Evolutionary conservation across 257 asterid species (phyloP).

Genomic region (Solanum peruvianum): DNA sequence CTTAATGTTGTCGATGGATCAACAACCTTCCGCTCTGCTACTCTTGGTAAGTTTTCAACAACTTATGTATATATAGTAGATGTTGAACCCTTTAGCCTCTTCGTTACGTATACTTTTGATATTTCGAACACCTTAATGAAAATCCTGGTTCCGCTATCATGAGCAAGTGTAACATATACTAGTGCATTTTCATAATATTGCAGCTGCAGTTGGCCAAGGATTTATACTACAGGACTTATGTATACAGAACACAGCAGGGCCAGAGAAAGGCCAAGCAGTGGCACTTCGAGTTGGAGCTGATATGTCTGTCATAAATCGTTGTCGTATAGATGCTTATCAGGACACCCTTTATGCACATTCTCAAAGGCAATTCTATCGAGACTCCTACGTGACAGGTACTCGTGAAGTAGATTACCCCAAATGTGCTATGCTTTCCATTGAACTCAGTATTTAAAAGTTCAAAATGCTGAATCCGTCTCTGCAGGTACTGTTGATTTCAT

Average conservation of each 20-base stretch:
- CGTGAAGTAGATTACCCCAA: no score
- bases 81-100: no score
- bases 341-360: conserved; percentile 49
- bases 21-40: conserved; percentile 45
- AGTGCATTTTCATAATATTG: background rate
- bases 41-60: conserved; percentile 30
- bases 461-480: background rate
- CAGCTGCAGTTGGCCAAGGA: conserved; percentile 46
- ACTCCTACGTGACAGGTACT: conserved; percentile 23
- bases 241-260: conserved; percentile 50
- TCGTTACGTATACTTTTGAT: no score
- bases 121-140: background rate
- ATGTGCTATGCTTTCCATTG: no score
- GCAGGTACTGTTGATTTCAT: conserved; percentile 39
- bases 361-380: conserved; percentile 46
- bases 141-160: no score
- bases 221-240: conserved; percentile 46
- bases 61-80: background rate
- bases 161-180: background rate
- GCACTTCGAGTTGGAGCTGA: conserved; percentile 57
- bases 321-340: conserved; percentile 39
- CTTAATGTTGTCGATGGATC: conserved; percentile 37
- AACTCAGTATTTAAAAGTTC: background rate
- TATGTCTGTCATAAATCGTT: conserved; percentile 37
- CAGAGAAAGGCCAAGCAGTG: conserved; percentile 59